Evolutionary conservation across 129 eudicot species (phyloP).

Genomic region (Apium graveolens): DNA sequence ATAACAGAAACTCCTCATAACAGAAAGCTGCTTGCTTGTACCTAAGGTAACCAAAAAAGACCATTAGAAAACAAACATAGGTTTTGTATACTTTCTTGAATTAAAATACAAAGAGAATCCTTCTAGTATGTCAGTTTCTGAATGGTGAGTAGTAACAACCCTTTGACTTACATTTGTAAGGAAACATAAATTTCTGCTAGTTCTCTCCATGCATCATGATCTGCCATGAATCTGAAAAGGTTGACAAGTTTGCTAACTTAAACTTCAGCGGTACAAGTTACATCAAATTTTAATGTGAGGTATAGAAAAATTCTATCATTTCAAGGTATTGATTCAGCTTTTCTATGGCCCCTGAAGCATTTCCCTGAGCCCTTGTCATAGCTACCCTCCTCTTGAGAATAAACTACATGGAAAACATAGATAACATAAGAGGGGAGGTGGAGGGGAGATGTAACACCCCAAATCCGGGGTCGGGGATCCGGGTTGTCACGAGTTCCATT

Average conservation of each 20-base stretch:
- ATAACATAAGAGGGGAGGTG: background rate
- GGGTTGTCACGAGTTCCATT: too few relatives aligned
- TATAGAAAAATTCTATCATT: slow-evolving; percentile 38
- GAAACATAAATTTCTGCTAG: slow-evolving; percentile 93
- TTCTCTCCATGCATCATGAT: slow-evolving; percentile 99
- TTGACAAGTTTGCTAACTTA: background rate
- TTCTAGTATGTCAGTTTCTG: background rate
- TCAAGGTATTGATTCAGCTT: slow-evolving; percentile 78
- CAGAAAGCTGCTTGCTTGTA: slow-evolving; percentile 98
- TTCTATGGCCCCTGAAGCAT: slow-evolving; percentile 72
- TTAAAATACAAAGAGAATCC: background rate
- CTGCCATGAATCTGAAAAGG: slow-evolving; percentile 80
- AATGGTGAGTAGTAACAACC: background rate
- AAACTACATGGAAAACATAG: slow-evolving; percentile 26
- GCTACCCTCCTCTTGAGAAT: slow-evolving; percentile 85
- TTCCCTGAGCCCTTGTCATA: slow-evolving; percentile 84
- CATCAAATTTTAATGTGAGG: background rate
- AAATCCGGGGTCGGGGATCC: too few relatives aligned
- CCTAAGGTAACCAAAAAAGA: slow-evolving; percentile 29
- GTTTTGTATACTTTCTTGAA: background rate
- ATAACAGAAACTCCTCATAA: slow-evolving; percentile 81
- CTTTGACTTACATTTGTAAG: slow-evolving; percentile 66
- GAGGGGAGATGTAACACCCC: too few relatives aligned
- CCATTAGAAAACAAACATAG: background rate
- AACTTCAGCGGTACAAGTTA: background rate